Conservation (phyloP, 345 rosid genomes). For the Pugionium dolabratum region DNA sequence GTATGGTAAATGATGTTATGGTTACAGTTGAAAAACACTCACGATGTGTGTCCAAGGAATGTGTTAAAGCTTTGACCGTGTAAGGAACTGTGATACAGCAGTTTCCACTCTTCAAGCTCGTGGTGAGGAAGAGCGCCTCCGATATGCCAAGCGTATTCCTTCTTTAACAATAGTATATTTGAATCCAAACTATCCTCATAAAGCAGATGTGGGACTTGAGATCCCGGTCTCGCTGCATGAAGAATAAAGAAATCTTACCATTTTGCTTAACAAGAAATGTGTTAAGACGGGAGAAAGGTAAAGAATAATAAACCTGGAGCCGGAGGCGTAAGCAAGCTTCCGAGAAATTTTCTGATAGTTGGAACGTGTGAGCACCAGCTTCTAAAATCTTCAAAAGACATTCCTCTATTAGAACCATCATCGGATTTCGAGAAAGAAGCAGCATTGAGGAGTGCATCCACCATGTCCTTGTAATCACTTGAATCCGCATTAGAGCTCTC, state of each 20-base stretch:
- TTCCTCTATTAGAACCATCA: conserved; percentile 50
- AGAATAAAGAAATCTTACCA: background rate
- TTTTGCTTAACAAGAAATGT: conserved; percentile 2
- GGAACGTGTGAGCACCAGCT: conserved; percentile 70
- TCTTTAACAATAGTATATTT: conserved; percentile 49
- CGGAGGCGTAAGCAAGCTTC: conserved; percentile 68
- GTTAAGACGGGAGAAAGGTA: conserved; percentile 8
- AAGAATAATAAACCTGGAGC: conserved; percentile 53
- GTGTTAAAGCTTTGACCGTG: conserved; percentile 86
- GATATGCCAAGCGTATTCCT: conserved; percentile 92
- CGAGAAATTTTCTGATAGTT: conserved; percentile 75
- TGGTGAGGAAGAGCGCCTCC: conserved; percentile 84
- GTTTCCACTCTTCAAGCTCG: conserved; percentile 83
- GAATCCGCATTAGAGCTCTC: conserved; percentile 43
- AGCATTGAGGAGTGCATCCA: conserved; percentile 55
- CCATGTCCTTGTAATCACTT: conserved; percentile 44
- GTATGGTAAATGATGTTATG: background rate
- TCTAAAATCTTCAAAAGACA: conserved; percentile 81
- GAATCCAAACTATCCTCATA: conserved; percentile 52
- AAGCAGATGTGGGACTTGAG: conserved; percentile 66
- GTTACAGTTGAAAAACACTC: conserved; percentile 41
- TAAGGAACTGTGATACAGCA: conserved; percentile 74
- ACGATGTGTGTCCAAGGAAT: conserved; percentile 72
- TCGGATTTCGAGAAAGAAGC: conserved; percentile 57
- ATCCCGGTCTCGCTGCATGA: conserved; percentile 58